These are phyloP conservation scores for Ophiocordyceps sinensis DNA, from an alignment of 2,329 filamentous ascomycete genomes.

Conservation along the genomic window DNA sequence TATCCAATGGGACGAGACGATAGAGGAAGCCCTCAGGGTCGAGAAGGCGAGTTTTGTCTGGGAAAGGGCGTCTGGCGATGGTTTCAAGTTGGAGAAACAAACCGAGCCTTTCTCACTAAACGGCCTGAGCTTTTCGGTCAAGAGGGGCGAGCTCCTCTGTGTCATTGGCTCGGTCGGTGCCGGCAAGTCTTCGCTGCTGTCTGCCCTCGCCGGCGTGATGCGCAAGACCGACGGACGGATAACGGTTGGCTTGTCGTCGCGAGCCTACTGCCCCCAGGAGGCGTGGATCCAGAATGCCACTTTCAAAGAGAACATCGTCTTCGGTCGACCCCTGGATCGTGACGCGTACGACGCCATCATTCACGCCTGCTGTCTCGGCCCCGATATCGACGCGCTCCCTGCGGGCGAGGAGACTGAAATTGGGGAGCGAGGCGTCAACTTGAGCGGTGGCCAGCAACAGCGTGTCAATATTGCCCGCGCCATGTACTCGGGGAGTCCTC, in stretches of 20 bases:
- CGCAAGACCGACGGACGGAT: slow-evolving; percentile 63
- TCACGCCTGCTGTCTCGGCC: slow-evolving; percentile 57
- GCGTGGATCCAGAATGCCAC: slow-evolving; percentile 95
- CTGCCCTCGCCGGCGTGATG: slow-evolving; percentile 89
- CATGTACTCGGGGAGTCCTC: slow-evolving; percentile 55
- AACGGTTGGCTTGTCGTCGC: slow-evolving; percentile 58
- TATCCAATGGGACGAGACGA: no score
- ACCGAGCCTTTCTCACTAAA: no score
- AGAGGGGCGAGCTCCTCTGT: no score
- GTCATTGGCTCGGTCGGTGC: no score
- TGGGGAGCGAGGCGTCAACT: slow-evolving; percentile 86
- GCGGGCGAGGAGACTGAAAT: slow-evolving; percentile 82
- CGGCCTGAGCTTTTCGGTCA: no score
- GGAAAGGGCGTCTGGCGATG: no score
- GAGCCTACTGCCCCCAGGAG: slow-evolving; percentile 90
- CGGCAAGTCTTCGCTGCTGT: no score
- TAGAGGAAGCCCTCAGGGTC: no score
- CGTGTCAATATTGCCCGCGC: slow-evolving; percentile 82
- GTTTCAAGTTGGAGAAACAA: no score
- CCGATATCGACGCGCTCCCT: slow-evolving; percentile 83
- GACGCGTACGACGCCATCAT: slow-evolving; percentile 76
- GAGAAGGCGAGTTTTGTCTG: no score
- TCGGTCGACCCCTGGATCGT: slow-evolving; percentile 63
- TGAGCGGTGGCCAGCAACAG: slow-evolving; percentile 95
- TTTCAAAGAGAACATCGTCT: slow-evolving; percentile 77